Conservation (phyloP, 441 rosid species). For the Jatropha podagrica region DNA sequence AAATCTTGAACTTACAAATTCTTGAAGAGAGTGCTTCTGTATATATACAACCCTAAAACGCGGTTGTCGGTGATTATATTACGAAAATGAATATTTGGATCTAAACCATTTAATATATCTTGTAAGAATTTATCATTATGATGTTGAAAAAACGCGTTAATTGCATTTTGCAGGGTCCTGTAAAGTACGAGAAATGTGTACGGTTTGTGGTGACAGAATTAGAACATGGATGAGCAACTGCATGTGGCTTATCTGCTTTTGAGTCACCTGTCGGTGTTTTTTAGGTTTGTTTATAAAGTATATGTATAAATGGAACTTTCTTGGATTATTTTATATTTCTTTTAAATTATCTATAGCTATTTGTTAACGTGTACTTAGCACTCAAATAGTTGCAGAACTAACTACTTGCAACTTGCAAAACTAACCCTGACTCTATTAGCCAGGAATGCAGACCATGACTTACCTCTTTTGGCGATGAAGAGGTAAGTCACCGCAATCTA, state of each 20-base stretch:
- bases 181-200: conserved; percentile 20
- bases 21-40: conserved; percentile 16
- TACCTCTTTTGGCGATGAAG: too few species aligned
- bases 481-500: too few species aligned
- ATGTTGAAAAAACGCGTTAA: conserved; percentile 9
- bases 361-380: not conserved
- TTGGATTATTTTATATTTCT: not conserved
- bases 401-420: too few species aligned
- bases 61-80: conserved; percentile 43
- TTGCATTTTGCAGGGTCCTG: not conserved
- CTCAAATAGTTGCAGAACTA: too few species aligned
- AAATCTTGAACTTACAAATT: not conserved
- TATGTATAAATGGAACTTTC: not conserved
- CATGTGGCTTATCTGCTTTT: conserved; percentile 20
- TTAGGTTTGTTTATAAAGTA: not conserved
- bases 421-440: too few species aligned
- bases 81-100: not conserved
- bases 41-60: conserved; percentile 23
- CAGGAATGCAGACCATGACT: too few species aligned
- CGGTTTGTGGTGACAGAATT: conserved; percentile 1
- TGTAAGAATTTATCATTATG: not conserved
- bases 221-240: not conserved
- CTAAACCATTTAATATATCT: conserved; percentile 1
- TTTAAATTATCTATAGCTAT: not conserved
- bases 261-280: conserved; percentile 21